These are phyloP conservation scores for Linanthus parryae DNA, from an alignment of 148 eudicot genomes.

Conservation along the genomic window DNA sequence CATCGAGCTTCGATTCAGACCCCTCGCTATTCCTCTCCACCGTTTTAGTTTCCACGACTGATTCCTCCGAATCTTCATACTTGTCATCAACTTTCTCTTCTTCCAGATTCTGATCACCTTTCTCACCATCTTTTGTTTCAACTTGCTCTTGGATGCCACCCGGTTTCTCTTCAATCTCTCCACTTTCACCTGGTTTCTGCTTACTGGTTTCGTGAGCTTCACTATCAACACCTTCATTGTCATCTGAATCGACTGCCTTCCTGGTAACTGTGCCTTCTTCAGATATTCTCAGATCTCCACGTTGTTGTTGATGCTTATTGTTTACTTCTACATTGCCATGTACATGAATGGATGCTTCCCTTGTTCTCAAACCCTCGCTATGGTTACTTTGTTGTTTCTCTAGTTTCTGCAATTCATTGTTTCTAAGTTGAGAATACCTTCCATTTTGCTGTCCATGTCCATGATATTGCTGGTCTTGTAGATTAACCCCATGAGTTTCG, in stretches of 20 bases:
- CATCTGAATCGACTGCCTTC: background rate
- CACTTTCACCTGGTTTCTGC: conserved; percentile 8
- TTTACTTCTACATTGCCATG: background rate
- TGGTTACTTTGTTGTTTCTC: background rate
- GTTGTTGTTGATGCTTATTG: background rate
- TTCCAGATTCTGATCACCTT: background rate
- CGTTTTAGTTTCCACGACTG: background rate
- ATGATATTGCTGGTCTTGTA: background rate
- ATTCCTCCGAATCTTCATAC: conserved; percentile 7
- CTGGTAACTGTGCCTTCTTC: background rate
- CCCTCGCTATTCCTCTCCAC: conserved; percentile 9
- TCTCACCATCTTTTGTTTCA: conserved; percentile 9
- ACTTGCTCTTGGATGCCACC: background rate
- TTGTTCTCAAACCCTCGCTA: background rate
- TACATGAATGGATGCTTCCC: background rate
- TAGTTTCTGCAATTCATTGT: conserved; percentile 8
- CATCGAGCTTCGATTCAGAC: conserved; percentile 8
- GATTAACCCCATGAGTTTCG: background rate
- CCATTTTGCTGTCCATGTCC: conserved; percentile 6
- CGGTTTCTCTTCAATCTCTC: background rate
- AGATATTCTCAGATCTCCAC: background rate
- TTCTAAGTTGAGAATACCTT: conserved; percentile 11
- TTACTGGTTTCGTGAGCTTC: background rate
- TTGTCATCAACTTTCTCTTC: conserved; percentile 1
- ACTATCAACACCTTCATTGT: conserved; percentile 5